These are phyloP conservation scores for Trypanosoma scelopori DNA, from an alignment of 208 protist genomes.

Conservation along the genomic window DNA sequence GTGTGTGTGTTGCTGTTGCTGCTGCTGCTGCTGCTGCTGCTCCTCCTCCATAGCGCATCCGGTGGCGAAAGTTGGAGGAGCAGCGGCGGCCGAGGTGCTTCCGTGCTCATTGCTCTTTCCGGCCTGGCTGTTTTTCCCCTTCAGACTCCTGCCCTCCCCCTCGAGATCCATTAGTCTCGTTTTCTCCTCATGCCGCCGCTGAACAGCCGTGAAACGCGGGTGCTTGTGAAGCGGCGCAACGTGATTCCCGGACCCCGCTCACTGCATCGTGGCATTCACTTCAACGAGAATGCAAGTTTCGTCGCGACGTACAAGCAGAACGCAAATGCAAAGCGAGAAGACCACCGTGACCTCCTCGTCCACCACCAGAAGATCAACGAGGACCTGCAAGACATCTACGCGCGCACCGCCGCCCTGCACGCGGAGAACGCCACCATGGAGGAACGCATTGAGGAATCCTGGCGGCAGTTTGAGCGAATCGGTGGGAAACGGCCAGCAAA, in stretches of 20 bases:
- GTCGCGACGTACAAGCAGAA: conserved; percentile 47
- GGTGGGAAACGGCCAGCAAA: conserved; percentile 63
- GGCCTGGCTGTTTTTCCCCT: no score
- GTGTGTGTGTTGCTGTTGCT: no score
- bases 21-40: no score
- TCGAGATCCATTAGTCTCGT: not conserved
- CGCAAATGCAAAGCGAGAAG: conserved; percentile 32
- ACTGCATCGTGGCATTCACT: conserved; percentile 87
- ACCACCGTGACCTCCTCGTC: conserved; percentile 81
- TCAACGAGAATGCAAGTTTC: conserved; percentile 48
- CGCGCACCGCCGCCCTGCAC: conserved; percentile 74
- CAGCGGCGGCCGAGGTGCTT: no score
- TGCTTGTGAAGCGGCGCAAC: conserved; percentile 61
- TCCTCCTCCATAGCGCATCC: no score
- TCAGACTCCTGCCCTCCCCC: not conserved
- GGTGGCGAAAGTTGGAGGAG: no score
- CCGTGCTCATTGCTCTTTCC: no score
- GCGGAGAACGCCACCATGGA: conserved; percentile 78
- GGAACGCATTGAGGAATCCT: conserved; percentile 84
- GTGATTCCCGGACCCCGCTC: conserved; percentile 63
- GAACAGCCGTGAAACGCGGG: conserved; percentile 64
- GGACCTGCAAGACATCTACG: conserved; percentile 78
- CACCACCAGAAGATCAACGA: conserved; percentile 88
- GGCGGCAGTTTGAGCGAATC: conserved; percentile 81
- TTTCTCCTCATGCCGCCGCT: conserved; percentile 66